These are phyloP conservation scores for Mortierella sp. DNA, from an alignment of 371 early-diverging fungal species.

Conservation along the genomic window DNA sequence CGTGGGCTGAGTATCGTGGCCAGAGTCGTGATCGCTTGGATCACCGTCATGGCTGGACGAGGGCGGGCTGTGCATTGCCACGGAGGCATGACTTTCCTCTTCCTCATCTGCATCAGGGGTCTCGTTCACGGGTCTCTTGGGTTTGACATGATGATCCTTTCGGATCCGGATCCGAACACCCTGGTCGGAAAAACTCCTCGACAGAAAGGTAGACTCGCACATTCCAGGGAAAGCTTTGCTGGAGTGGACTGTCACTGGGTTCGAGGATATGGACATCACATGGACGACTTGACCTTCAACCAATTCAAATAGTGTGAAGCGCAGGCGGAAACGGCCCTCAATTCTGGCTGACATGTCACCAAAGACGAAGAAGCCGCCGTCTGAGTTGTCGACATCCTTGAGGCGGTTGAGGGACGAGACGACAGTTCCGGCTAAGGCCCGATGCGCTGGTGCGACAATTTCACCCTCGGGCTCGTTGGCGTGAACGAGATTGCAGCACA, in stretches of 20 bases:
- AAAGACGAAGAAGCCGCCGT: conserved; percentile 97
- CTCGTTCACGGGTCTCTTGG: conserved; percentile 15
- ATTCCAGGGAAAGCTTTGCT: conserved; percentile 97
- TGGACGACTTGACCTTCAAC: conserved; percentile 82
- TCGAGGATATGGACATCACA: conserved; percentile 83
- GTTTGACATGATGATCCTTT: conserved; percentile 62
- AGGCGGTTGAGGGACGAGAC: conserved; percentile 92
- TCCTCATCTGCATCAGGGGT: conserved; percentile 4
- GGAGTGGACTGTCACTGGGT: conserved; percentile 87
- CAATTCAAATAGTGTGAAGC: conserved; percentile 91
- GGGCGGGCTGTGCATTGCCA: conserved; percentile 25
- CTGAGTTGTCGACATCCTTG: conserved; percentile 84
- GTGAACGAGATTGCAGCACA: conserved; percentile 68
- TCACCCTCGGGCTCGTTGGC: conserved; percentile 31
- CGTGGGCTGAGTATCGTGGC: neutral
- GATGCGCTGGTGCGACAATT: conserved; percentile 42
- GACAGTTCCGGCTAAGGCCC: conserved; percentile 78
- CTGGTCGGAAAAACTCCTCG: conserved; percentile 93
- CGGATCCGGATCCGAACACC: conserved; percentile 94
- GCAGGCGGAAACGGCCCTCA: conserved; percentile 91
- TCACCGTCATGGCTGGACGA: conserved; percentile 27
- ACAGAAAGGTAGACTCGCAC: conserved; percentile 89
- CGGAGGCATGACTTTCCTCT: neutral
- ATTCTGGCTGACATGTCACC: conserved; percentile 93
- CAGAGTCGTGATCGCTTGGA: conserved; percentile 22